Evolutionary conservation across 352 stramenopile genomes (phyloP).

Genomic region (Globisporangium spiculum): DNA sequence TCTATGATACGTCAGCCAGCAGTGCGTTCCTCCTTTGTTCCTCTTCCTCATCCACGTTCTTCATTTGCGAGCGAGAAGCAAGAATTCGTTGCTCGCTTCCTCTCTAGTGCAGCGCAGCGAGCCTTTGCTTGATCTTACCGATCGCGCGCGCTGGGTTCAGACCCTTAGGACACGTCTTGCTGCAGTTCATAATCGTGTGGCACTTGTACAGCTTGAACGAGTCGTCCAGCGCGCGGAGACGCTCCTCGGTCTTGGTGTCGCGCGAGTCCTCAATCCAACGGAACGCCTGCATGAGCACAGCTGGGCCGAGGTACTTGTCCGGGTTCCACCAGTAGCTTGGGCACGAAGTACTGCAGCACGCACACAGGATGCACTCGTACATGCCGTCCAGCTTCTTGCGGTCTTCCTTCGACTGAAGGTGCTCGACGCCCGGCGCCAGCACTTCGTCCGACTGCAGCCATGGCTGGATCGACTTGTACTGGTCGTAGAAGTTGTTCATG

Average conservation of each 20-base stretch:
- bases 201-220: conserved; percentile 99
- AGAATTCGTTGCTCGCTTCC: not conserved
- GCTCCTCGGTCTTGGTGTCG: conserved; percentile 96
- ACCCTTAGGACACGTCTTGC: conserved; percentile 99
- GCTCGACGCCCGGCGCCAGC: conserved; percentile 86
- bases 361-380: conserved; percentile 99
- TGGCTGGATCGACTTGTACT: conserved; percentile 98
- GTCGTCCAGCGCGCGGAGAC: conserved; percentile 95
- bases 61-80: not conserved
- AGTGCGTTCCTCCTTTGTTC: not conserved
- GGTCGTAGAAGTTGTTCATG: conserved; percentile 99
- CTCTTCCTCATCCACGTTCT: not conserved
- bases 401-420: conserved; percentile 93
- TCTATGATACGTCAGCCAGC: not conserved
- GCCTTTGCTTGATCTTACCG: conserved; percentile 97
- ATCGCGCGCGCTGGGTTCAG: conserved; percentile 99
- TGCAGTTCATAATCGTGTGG: conserved; percentile 99
- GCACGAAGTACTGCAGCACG: conserved; percentile 98
- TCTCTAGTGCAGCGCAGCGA: conserved; percentile 79
- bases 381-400: conserved; percentile 99
- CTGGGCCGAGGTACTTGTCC: conserved; percentile 93
- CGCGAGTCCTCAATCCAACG: conserved; percentile 99
- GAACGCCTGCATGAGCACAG: conserved; percentile 94
- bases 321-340: conserved; percentile 99
- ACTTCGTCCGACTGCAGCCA: conserved; percentile 95